Evolutionary conservation across 768 basidiomycete species (phyloP).

Genomic region (Lactarius psammicola): DNA sequence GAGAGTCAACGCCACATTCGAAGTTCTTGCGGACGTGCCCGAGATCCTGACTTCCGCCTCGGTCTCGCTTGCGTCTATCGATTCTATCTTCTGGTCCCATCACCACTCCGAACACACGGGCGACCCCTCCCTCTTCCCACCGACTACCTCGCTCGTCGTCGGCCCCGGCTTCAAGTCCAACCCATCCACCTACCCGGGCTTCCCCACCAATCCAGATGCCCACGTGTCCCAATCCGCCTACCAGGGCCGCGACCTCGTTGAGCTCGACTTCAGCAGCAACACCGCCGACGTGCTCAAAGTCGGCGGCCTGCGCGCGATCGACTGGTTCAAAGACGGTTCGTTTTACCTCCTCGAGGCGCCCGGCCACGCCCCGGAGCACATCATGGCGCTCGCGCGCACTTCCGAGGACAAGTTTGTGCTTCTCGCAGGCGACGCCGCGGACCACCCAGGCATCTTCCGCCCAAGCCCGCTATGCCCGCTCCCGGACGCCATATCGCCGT

Average conservation of each 20-base stretch:
- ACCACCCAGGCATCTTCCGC: not conserved
- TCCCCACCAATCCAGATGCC: not conserved
- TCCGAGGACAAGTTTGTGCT: not conserved
- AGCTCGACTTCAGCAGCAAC: not conserved
- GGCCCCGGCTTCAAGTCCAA: constrained; percentile 1
- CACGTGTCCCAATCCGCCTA: not conserved
- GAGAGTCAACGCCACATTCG: not conserved
- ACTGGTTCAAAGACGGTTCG: not conserved
- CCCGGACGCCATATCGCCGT: not conserved
- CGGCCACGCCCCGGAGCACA: not conserved
- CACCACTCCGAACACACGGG: not conserved
- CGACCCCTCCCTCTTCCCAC: constrained; percentile 4
- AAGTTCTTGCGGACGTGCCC: not conserved
- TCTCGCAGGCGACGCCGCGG: not conserved
- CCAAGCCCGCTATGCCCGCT: not conserved
- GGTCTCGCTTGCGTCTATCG: not conserved
- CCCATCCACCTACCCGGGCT: not conserved
- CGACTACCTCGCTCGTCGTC: not conserved
- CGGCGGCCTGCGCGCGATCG: not conserved
- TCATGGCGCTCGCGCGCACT: not conserved
- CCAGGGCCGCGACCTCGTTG: not conserved
- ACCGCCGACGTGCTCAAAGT: not conserved
- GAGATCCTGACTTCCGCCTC: constrained; percentile 1
- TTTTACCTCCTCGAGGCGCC: not conserved
- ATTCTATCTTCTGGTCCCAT: constrained; percentile 5